Percentiles rank a stretch among this genome's conserved stretches.
Conservation (phyloP, 495 filamentous ascomycete genomes). For the Penicillium herquei region DNA sequence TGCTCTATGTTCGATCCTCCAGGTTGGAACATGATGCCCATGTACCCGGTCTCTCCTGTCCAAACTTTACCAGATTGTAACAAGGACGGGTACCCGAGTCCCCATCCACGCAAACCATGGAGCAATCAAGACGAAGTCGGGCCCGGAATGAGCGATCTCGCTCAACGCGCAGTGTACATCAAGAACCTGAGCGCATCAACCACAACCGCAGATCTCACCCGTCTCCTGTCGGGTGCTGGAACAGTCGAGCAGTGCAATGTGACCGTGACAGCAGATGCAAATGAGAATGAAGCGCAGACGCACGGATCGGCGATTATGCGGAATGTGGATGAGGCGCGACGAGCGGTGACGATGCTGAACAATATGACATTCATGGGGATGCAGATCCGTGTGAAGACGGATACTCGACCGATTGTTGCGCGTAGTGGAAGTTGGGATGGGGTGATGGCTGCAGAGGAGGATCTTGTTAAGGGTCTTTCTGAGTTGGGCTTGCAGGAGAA, state of each 20-base stretch:
- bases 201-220: conserved; percentile 22
- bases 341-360: conserved; percentile 30
- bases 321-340: conserved; percentile 35
- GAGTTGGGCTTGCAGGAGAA: neutral
- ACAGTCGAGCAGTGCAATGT: conserved; percentile 34
- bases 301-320: conserved; percentile 34
- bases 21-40: conserved; percentile 33
- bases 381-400: conserved; percentile 31
- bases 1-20: conserved; percentile 29
- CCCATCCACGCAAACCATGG: conserved; percentile 15
- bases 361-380: conserved; percentile 32
- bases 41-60: conserved; percentile 31
- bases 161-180: conserved; percentile 26
- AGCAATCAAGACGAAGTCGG: conserved; percentile 6
- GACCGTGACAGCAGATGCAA: conserved; percentile 13
- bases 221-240: conserved; percentile 22
- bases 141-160: conserved; percentile 4
- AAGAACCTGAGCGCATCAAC: conserved; percentile 29
- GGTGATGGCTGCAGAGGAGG: neutral
- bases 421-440: conserved; percentile 16
- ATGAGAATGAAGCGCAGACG: conserved; percentile 16
- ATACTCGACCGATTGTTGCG: conserved; percentile 4
- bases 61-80: conserved; percentile 14
- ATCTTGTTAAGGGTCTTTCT: neutral
- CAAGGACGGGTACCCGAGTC: conserved; percentile 1